A percentile compares a stretch with the other conserved stretches of the same genome.
Evolutionary conservation across 768 basidiomycete genomes (phyloP).

Genomic region (Nevesoporus exiguus): DNA sequence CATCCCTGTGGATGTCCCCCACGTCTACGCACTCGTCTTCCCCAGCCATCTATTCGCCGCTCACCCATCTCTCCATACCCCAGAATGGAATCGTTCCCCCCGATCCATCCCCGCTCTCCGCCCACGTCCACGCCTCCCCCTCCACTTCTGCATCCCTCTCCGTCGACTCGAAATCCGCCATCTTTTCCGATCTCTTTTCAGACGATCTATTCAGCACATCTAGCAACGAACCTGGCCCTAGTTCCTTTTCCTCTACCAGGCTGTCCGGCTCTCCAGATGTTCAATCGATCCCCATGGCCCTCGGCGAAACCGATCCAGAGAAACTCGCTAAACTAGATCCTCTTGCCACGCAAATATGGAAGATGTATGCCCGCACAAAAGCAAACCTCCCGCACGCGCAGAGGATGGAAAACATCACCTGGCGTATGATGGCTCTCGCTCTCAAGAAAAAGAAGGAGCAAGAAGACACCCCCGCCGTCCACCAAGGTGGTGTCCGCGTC

Average conservation of each 20-base stretch:
- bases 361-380: slow-evolving; percentile 89
- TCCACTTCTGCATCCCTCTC: slow-evolving; percentile 43
- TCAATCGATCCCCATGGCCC: slow-evolving; percentile 39
- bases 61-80: slow-evolving; percentile 37
- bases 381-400: slow-evolving; percentile 88
- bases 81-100: slow-evolving; percentile 30
- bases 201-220: slow-evolving; percentile 56
- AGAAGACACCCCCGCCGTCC: slow-evolving; percentile 35
- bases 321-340: slow-evolving; percentile 81
- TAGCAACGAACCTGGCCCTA: slow-evolving; percentile 36
- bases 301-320: slow-evolving; percentile 54
- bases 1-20: slow-evolving; percentile 85
- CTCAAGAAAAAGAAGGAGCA: slow-evolving; percentile 86
- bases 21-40: slow-evolving; percentile 47
- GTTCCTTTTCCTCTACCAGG: slow-evolving; percentile 61
- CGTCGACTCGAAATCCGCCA: slow-evolving; percentile 54
- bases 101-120: slow-evolving; percentile 35
- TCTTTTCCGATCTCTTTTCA: slow-evolving; percentile 67
- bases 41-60: slow-evolving; percentile 39
- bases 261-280: slow-evolving; percentile 69
- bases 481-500: slow-evolving; percentile 11
- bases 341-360: slow-evolving; percentile 94
- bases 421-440: slow-evolving; percentile 98
- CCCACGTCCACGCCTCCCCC: slow-evolving; percentile 36
- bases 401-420: slow-evolving; percentile 96